Conservation (phyloP, 768 basidiomycete species). For the Albatrellus ellisii region DNA sequence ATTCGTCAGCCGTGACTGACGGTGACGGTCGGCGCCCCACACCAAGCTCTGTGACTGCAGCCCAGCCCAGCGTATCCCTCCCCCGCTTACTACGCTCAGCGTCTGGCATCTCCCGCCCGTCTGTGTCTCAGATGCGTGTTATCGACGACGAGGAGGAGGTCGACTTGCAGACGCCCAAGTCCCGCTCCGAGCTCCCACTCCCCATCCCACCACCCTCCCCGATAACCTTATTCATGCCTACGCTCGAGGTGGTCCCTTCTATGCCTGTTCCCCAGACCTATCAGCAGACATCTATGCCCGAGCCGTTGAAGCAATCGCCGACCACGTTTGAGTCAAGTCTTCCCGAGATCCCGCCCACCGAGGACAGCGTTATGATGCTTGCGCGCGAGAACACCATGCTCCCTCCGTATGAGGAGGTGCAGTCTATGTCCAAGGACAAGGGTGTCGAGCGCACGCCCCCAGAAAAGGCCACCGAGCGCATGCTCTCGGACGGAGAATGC, state of each 20-base stretch:
- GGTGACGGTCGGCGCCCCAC: slow-evolving; percentile 4
- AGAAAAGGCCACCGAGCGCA: slow-evolving; percentile 5
- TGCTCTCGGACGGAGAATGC: slow-evolving; percentile 4
- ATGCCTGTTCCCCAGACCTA: slow-evolving; percentile 9
- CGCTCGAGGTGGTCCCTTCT: no score
- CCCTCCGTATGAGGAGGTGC: slow-evolving; percentile 7
- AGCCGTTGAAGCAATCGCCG: slow-evolving; percentile 7
- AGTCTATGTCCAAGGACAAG: neutral
- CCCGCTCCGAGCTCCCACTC: slow-evolving; percentile 7
- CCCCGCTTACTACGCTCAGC: slow-evolving; percentile 9
- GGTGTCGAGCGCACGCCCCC: slow-evolving; percentile 2
- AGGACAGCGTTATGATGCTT: slow-evolving; percentile 3
- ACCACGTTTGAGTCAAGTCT: no score
- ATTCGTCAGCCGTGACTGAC: neutral
- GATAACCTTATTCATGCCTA: no score
- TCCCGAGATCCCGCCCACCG: slow-evolving; percentile 11
- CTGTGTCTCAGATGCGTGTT: slow-evolving; percentile 7
- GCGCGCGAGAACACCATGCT: slow-evolving; percentile 6
- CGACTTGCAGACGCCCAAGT: slow-evolving; percentile 1
- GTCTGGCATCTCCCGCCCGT: slow-evolving; percentile 8
- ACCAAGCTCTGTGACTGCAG: slow-evolving; percentile 9
- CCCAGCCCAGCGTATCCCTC: slow-evolving; percentile 8
- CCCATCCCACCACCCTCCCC: no score
- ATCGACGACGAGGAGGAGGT: slow-evolving; percentile 13
- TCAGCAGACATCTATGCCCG: slow-evolving; percentile 4